These are phyloP conservation scores for Ascochyta clinopodiicola DNA, from an alignment of 2,329 filamentous ascomycete genomes.

Conservation along the genomic window DNA sequence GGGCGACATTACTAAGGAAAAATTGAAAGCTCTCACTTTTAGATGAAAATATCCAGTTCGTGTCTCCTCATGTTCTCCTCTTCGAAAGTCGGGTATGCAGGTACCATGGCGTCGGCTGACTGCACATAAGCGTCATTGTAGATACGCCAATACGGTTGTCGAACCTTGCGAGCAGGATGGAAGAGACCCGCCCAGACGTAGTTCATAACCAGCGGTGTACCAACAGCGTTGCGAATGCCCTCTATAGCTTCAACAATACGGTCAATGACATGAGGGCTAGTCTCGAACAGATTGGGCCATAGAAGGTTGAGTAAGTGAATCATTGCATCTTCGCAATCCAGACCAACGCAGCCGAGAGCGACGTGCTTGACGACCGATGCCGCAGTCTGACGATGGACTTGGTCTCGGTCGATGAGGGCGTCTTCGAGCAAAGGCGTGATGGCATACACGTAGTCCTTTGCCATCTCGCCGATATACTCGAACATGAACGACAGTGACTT, in stretches of 20 bases:
- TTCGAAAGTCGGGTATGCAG: constrained; percentile 88
- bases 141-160: constrained; percentile 92
- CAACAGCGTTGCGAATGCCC: constrained; percentile 90
- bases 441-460: constrained; percentile 98
- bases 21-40: constrained; percentile 9
- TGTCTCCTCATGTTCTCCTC: constrained; percentile 80
- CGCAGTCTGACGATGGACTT: constrained; percentile 96
- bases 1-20: constrained; percentile 6
- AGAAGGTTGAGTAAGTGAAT: constrained; percentile 94
- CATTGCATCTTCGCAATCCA: constrained; percentile 98
- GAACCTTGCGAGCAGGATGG: constrained; percentile 93
- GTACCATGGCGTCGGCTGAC: constrained; percentile 90
- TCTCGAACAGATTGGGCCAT: constrained; percentile 97
- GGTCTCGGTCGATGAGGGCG: constrained; percentile 95
- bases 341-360: constrained; percentile 92
- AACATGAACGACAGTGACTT: constrained; percentile 97
- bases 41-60: constrained; percentile 84
- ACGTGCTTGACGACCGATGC: constrained; percentile 98
- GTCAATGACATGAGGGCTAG: constrained; percentile 97
- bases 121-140: constrained; percentile 98
- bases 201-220: constrained; percentile 91
- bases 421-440: constrained; percentile 96
- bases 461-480: constrained; percentile 99
- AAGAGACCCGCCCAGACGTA: constrained; percentile 98
- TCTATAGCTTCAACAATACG: constrained; percentile 97